Conservation (phyloP, 208 protist species). For the Trypanosoma theileri region DNA sequence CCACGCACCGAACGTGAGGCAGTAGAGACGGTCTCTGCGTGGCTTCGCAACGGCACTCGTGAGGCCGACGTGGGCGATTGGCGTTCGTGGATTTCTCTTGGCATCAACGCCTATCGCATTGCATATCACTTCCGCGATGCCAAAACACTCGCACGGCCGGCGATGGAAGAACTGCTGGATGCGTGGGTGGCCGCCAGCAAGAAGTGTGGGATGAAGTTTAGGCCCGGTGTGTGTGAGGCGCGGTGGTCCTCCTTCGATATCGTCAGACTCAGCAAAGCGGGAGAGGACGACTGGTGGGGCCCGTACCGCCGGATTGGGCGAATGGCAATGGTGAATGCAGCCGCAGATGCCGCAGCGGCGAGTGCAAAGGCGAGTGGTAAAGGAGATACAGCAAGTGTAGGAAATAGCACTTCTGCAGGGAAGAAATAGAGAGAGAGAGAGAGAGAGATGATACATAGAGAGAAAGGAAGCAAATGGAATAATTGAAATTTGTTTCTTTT, state of each 20-base stretch:
- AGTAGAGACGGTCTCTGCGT: conserved; percentile 57
- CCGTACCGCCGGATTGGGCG: conserved; percentile 70
- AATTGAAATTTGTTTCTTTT: conserved; percentile 6
- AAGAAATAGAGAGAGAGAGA: too few relatives aligned
- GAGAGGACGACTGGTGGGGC: conserved; percentile 57
- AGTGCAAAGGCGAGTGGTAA: not conserved
- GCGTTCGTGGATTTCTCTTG: conserved; percentile 78
- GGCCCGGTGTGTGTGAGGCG: conserved; percentile 62
- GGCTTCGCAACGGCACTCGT: conserved; percentile 57
- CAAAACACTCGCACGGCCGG: conserved; percentile 43
- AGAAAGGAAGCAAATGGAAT: too few relatives aligned
- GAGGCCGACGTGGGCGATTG: conserved; percentile 80
- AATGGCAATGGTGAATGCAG: conserved; percentile 41
- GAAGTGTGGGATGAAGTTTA: conserved; percentile 71
- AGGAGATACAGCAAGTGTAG: not conserved
- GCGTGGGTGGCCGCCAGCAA: conserved; percentile 81
- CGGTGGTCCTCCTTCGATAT: conserved; percentile 72
- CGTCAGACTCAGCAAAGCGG: conserved; percentile 32
- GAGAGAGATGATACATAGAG: not conserved
- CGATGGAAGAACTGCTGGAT: conserved; percentile 80
- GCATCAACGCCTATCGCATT: conserved; percentile 71
- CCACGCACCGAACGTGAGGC: conserved; percentile 74
- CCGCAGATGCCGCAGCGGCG: conserved; percentile 23
- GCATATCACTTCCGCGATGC: conserved; percentile 79
- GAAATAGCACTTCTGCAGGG: too few relatives aligned